Evolutionary conservation across 2,329 filamentous ascomycete species (phyloP).

Genomic region (Gaeumannomyces sp.): DNA sequence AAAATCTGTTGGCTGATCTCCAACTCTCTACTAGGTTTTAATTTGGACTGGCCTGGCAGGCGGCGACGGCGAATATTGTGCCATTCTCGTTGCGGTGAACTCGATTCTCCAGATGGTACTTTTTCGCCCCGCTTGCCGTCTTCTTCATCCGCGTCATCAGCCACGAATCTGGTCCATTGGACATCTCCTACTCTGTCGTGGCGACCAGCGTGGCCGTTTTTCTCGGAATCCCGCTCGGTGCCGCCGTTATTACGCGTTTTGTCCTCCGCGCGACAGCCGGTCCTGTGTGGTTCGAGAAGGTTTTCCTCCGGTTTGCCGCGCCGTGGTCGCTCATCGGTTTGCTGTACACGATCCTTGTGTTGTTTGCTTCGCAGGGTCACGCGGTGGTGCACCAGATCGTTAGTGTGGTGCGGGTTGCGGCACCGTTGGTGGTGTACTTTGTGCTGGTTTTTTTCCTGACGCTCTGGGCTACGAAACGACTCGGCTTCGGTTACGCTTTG

Average conservation of each 20-base stretch:
- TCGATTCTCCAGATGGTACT: slow-evolving; percentile 69
- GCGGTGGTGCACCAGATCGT: slow-evolving; percentile 79
- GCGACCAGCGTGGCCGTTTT: slow-evolving; percentile 80
- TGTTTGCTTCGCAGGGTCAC: slow-evolving; percentile 76
- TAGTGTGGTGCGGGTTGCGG: slow-evolving; percentile 72
- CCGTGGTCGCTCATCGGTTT: slow-evolving; percentile 78
- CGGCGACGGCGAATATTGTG: slow-evolving; percentile 77
- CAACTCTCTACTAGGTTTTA: slow-evolving; percentile 37
- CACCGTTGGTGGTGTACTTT: slow-evolving; percentile 79
- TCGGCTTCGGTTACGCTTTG: slow-evolving; percentile 48
- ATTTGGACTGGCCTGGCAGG: slow-evolving; percentile 69
- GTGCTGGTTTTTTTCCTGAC: slow-evolving; percentile 66
- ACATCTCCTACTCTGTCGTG: slow-evolving; percentile 56
- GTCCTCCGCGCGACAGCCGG: slow-evolving; percentile 48
- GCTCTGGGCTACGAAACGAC: slow-evolving; percentile 47
- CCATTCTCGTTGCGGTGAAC: slow-evolving; percentile 70
- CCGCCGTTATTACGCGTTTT: slow-evolving; percentile 71
- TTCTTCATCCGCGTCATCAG: slow-evolving; percentile 67
- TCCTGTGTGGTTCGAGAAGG: slow-evolving; percentile 55
- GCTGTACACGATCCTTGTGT: slow-evolving; percentile 77
- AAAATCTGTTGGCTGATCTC: too few species aligned
- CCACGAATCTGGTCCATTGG: slow-evolving; percentile 26
- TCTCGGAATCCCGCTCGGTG: slow-evolving; percentile 74
- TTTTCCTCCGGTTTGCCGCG: slow-evolving; percentile 63
- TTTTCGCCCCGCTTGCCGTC: slow-evolving; percentile 62